A percentile compares a stretch with the other conserved stretches of the same genome.
Evolutionary conservation across 2,329 filamentous ascomycete species (phyloP).

Genomic region (Cercospora janseana): DNA sequence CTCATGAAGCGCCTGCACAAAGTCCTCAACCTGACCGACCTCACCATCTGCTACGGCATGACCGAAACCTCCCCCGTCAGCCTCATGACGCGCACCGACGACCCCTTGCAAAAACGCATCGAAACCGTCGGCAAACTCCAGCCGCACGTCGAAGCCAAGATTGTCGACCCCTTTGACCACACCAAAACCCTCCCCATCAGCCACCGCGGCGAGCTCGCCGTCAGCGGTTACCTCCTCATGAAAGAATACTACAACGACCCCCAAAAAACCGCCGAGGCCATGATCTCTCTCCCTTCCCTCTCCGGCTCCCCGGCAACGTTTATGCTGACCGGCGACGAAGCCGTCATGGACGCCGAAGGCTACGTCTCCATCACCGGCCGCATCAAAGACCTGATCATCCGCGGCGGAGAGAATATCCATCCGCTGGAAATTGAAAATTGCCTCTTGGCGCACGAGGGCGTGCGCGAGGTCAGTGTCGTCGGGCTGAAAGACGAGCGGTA

Average conservation of each 20-base stretch:
- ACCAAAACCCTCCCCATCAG: constrained; percentile 60
- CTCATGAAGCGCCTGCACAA: constrained; percentile 75
- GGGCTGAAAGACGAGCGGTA: constrained; percentile 78
- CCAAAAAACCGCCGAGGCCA: constrained; percentile 65
- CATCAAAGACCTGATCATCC: constrained; percentile 93
- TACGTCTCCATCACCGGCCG: constrained; percentile 86
- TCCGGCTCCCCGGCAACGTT: constrained; percentile 63
- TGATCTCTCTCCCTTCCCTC: constrained; percentile 52
- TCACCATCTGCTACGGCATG: constrained; percentile 97
- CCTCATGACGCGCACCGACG: constrained; percentile 76
- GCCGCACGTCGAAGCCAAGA: constrained; percentile 75
- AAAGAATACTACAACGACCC: constrained; percentile 83
- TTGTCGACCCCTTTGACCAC: constrained; percentile 69
- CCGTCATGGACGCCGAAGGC: constrained; percentile 75
- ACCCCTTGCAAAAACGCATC: constrained; percentile 71
- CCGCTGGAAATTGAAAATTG: constrained; percentile 90
- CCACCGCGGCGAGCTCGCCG: constrained; percentile 74
- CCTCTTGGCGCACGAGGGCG: constrained; percentile 67
- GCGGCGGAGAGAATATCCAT: constrained; percentile 93
- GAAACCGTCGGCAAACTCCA: constrained; percentile 75
- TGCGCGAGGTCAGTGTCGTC: constrained; percentile 77
- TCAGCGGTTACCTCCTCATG: constrained; percentile 85
- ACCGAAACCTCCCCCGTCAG: constrained; percentile 77
- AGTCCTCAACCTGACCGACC: constrained; percentile 70
- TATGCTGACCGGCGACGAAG: constrained; percentile 94